Evolutionary conservation across 805 yeast species (phyloP), one percentile per base, ranked within the genome.

Genomic region (Candida adriatica): DNA sequence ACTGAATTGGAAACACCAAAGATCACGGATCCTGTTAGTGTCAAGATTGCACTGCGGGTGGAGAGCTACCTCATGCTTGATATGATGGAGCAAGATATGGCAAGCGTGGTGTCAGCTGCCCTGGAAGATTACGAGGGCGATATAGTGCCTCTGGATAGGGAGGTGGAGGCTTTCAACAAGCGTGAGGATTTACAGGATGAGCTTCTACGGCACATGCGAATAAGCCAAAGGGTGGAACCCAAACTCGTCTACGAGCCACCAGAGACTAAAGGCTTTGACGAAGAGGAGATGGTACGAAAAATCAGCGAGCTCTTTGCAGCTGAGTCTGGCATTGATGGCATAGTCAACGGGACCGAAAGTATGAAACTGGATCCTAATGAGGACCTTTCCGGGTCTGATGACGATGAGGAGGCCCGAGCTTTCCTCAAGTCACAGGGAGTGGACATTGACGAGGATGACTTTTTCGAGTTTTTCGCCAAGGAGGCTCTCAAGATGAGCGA

Each of bases 371-470:
- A 19, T 8, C 22, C 22, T 8, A 16, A 21, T 14, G 23, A 29
- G 13, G 8, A 16, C 4, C 30, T 26, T 5, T 34, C 31, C 9
- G 28, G 18, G 8, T 46, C 40, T 8, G 48, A 48, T 6, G 42
- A 40, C 5, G 53, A 56, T 22, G 44, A 44, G 9, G 48, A 45
- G 20, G 59, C 53, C 0, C 31, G 41, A 19, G 40, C 49, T 14
- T 57, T 55, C 23, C 48, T 64, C 24, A 35, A 47, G n/a, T 26
- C 45, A 2, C 62, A 61, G 30, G 56, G 57, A 8, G 49, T 63
- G 13, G 70, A 61, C 32, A 70, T 77, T 7, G 75, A 73, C 44
- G 83, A 76, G 42, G 85, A 78, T 47, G 85, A 79, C 45, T 79
- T 79, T 46, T 73, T 78, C 43, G 86, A 79, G 47, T 77, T 63